Percentiles rank a stretch among this genome's conserved stretches.
phyloP scores from a whole-genome alignment of 192 early-diverging fungal species.

The Obelidium mucronatum region DNA sequence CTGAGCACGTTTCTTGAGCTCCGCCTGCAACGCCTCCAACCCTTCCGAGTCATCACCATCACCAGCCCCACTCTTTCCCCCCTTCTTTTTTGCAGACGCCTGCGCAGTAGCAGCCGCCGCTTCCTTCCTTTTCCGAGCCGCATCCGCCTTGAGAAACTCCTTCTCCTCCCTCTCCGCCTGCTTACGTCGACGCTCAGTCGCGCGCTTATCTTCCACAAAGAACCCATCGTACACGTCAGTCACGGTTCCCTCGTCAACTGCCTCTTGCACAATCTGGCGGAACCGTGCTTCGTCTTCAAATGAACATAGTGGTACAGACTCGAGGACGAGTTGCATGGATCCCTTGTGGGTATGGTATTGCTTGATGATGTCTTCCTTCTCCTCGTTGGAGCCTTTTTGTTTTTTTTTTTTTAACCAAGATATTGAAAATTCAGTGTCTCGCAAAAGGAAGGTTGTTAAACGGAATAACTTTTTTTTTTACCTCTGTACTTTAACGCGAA shows the following conservation, averaged over 20 bases:
- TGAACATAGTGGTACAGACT: slow-evolving; percentile 61
- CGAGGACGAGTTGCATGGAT: slow-evolving; percentile 74
- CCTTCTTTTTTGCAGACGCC: slow-evolving; percentile 12
- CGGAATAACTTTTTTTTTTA: no score
- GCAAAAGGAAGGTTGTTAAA: no score
- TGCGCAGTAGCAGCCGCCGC: background rate
- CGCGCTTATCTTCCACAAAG: slow-evolving; percentile 43
- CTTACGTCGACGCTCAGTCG: slow-evolving; percentile 47
- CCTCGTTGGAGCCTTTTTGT: slow-evolving; percentile 70
- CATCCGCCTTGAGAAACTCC: background rate
- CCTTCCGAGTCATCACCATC: background rate
- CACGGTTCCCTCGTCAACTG: slow-evolving; percentile 62
- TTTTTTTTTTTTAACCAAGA: background rate
- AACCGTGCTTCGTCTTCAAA: slow-evolving; percentile 73
- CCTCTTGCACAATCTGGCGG: slow-evolving; percentile 62
- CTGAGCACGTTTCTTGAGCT: slow-evolving; percentile 36
- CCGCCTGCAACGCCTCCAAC: slow-evolving; percentile 54
- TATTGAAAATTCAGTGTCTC: no score
- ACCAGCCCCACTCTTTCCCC: background rate
- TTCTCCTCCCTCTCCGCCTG: slow-evolving; percentile 51
- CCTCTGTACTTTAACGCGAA: slow-evolving; percentile 73
- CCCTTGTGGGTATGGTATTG: slow-evolving; percentile 70
- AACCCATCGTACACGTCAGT: slow-evolving; percentile 49
- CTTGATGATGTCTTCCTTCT: slow-evolving; percentile 69
- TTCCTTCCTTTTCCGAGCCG: background rate